Base-by-base conservation (phyloP, 1,139 yeast genomes). In the Hansenula anomala region DNA sequence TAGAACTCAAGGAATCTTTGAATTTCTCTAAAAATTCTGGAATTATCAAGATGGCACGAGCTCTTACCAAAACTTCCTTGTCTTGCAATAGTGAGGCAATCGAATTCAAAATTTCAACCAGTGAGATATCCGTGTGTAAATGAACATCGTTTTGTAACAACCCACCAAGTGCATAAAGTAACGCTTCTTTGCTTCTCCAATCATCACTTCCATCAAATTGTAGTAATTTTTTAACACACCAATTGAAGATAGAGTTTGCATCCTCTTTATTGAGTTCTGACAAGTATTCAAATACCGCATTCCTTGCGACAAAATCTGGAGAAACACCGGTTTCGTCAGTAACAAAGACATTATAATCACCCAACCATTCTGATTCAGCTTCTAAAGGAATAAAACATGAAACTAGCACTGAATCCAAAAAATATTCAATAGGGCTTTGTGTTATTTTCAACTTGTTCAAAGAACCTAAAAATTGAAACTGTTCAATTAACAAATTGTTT, bases 271-370 rank as follows among this genome's bases (percentile, higher is more conserved):
- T 66, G 35, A 75, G 46, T 28, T 75, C 81, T 1, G 69, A 56
- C 17, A 78, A 47, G 20, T 70, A 67, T 28, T 79, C 86, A 37
- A 63, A 59, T 3, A 76, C 57, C 0, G 80, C 66, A 39, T 79
- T 84, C 43, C 92, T 67, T 2, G 75, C 70, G 6, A 69, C 58
- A 12, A 63, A 60, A 8, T 63, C 69, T 22, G 72, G 64, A 2
- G 75, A 64, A 30, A 86, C 66, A 1, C 89, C 95, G 1, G 86
- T 71, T 41, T 84, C 87, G 32, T 80, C 83, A 6, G 87, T 75
- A 7, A 87, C 84, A 57, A 76, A 88, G 7, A 60, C 64, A 52
- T 87, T 86, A 55, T 79, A 73, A 54, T 88, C 92, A 2, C 63
- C 66, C 11, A 50, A 43, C 66, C 75, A 77, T 10, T 47, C 45